Conservation (phyloP, 345 rosid species). For the Eucalyptus regnans region DNA sequence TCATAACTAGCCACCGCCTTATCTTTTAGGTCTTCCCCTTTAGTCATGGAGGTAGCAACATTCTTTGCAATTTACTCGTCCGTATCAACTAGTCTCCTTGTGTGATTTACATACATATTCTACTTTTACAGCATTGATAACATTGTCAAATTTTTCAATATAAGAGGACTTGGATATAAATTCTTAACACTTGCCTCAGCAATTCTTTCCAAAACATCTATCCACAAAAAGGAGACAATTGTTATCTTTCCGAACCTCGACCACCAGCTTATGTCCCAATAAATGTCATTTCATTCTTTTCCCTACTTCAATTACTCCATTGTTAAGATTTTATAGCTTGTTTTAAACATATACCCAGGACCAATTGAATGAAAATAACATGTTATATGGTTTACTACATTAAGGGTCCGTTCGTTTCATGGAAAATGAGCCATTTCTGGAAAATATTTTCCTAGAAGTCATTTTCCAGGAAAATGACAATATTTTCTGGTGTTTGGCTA, state of each 20-base stretch:
- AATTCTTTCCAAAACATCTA: no score
- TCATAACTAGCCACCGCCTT: not conserved
- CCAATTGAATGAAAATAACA: not conserved
- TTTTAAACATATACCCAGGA: fast-evolving
- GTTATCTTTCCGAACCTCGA: not conserved
- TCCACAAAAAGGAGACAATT: fast-evolving
- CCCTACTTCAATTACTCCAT: not conserved
- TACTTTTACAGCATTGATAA: no score
- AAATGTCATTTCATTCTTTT: not conserved
- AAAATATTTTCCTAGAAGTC: no score
- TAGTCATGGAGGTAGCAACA: not conserved
- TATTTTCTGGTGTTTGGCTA: no score
- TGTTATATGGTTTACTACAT: not conserved
- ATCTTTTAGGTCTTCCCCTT: not conserved
- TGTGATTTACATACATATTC: no score
- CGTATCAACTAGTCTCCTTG: no score
- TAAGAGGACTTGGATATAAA: no score
- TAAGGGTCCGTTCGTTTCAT: not conserved
- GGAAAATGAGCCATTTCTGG: no score
- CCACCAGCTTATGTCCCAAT: not conserved
- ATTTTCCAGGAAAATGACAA: no score
- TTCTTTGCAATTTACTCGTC: no score
- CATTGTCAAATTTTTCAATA: no score
- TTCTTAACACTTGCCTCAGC: no score
- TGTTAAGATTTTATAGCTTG: not conserved